Base-by-base conservation (phyloP, 441 rosid species). In the Eruca vesicaria region DNA sequence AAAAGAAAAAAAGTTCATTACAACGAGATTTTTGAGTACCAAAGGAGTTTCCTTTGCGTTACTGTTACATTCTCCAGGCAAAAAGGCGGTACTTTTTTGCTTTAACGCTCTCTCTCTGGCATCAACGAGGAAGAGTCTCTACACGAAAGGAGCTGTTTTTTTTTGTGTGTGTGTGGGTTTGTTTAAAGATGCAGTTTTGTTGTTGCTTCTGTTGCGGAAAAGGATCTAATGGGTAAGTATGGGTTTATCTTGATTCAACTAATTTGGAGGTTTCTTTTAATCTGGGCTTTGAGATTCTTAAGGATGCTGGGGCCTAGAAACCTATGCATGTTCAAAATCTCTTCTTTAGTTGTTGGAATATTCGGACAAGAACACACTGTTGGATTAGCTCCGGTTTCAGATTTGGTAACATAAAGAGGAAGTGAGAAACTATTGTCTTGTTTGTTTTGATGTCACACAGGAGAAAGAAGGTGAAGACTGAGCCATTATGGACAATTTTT, bases 401-500 rank as follows among this genome's bases (percentile, higher is more conserved):
- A 43, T 43, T 43, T 43, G 18, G 18, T 14, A 43, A 43, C 50
- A 5, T n/a, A 38, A 38, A 8, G 41, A 38, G 45, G 45, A 38
- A 38, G 48, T 41, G 48, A 8, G 20, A 65, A 61, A 6, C 2
- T 50, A 7, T 18, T 48, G 9, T 58, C 64, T 10, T n/a, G 32
- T 74, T 21, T 36, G 28, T 10, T 15, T 70, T 29, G 28, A 63
- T 20, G 60, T 79, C 16, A 6, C 73, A 57, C 81, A 93, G 97
- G 79, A 91, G 85, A 73, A 83, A 81, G 76, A 71, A 78, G 70
- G 84, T 68, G 61, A 88, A 91, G 85, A 84, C 87, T 79, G 88
- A 87, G 83, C 82, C 84, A 19, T 78, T 86, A 14, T 90, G 99
- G 99, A 84, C 96, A 80, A 78, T 87, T 73, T 95, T 91, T 77